Evolutionary conservation across 495 filamentous ascomycete genomes (phyloP).

Genomic region (Tuber borchii): DNA sequence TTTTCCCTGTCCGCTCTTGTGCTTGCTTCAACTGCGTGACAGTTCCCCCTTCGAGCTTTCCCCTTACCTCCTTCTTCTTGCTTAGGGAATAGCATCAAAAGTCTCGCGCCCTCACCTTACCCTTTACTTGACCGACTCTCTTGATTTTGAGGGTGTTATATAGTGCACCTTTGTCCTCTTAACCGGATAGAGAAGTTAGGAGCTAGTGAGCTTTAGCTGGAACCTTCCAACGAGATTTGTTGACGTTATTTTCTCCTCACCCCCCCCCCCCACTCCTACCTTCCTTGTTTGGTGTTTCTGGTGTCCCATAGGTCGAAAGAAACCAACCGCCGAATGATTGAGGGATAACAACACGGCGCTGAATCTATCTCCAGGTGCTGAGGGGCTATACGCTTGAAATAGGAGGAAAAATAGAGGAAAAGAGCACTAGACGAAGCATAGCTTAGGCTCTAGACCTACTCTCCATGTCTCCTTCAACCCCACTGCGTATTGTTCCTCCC

Average conservation of each 20-base stretch:
- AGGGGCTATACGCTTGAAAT: constrained; percentile 2
- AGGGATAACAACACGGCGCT: not conserved
- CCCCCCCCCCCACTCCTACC: not conserved
- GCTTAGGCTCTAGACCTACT: not conserved
- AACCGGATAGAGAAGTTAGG: not conserved
- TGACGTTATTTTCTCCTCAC: not conserved
- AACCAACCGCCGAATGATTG: not conserved
- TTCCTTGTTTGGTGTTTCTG: not conserved
- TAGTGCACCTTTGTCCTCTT: not conserved
- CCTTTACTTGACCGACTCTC: not conserved
- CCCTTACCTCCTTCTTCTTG: not conserved
- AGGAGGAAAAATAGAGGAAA: constrained; percentile 2
- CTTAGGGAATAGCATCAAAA: not conserved
- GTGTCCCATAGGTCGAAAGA: not conserved
- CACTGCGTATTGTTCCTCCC: constrained; percentile 16
- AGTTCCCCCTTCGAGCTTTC: not conserved
- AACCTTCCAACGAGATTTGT: not conserved
- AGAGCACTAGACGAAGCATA: not conserved
- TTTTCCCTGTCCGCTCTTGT: constrained; percentile 16
- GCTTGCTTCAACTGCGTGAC: not conserved
- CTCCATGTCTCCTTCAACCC: constrained; percentile 10
- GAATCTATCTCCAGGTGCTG: not conserved
- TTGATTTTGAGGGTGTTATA: not conserved
- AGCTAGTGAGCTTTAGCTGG: not conserved
- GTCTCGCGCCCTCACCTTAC: constrained; percentile 1